These are phyloP conservation scores for Clavispora fructus DNA, from an alignment of 805 yeast genomes.

Conservation along the genomic window DNA sequence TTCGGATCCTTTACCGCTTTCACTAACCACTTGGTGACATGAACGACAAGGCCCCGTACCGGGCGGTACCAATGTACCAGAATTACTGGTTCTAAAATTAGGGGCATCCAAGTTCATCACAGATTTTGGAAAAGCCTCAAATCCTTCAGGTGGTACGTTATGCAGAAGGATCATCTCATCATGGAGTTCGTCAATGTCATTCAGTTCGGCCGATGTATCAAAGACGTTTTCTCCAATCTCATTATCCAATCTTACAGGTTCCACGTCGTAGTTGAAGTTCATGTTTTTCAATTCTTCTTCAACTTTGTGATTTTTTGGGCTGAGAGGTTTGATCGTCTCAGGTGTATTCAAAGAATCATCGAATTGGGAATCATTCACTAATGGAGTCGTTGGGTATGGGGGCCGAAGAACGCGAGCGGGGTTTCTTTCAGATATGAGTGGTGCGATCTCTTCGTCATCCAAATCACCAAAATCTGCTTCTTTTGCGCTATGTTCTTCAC, in stretches of 20 bases:
- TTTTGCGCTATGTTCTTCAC: background rate
- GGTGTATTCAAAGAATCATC: conserved; percentile 11
- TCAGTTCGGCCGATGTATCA: background rate
- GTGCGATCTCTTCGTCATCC: background rate
- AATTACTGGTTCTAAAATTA: conserved; percentile 9
- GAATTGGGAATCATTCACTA: background rate
- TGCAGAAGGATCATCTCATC: conserved; percentile 12
- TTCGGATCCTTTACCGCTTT: conserved; percentile 28
- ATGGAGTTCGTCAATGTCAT: background rate
- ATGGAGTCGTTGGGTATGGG: background rate
- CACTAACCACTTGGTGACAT: conserved; percentile 51
- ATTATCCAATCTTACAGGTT: background rate
- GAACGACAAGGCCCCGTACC: conserved; percentile 81
- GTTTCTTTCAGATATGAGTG: background rate
- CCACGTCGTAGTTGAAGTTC: conserved; percentile 15
- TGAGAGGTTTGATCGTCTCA: conserved; percentile 26
- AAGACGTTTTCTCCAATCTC: background rate
- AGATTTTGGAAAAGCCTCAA: conserved; percentile 15
- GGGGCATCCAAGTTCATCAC: conserved; percentile 11
- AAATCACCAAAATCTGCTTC: background rate
- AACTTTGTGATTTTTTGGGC: conserved; percentile 29
- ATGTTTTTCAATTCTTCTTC: conserved; percentile 28
- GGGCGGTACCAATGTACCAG: conserved; percentile 31
- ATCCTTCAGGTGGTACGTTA: conserved; percentile 12
- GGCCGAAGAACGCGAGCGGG: background rate